These are phyloP conservation scores for Rhodamnia rubescens DNA, from an alignment of 345 rosid species.

Conservation along the genomic window DNA sequence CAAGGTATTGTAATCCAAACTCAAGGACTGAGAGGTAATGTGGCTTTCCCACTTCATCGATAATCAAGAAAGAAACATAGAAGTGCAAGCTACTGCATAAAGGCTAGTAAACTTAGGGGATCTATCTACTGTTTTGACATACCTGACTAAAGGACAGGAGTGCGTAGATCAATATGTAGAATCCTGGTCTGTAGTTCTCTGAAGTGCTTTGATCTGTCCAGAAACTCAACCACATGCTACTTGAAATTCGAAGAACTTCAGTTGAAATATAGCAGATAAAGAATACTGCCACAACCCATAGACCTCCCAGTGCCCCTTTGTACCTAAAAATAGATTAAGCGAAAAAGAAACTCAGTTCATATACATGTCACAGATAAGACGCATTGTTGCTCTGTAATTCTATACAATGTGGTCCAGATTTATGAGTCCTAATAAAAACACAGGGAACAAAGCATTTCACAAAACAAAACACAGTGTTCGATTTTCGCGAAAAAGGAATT, in stretches of 20 bases:
- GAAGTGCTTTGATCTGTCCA: conserved; percentile 77
- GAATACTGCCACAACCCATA: conserved; percentile 70
- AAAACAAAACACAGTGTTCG: background rate
- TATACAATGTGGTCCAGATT: background rate
- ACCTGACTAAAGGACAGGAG: conserved; percentile 82
- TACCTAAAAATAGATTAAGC: conserved; percentile 30
- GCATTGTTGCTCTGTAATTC: background rate
- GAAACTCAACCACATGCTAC: conserved; percentile 86
- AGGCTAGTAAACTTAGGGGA: background rate
- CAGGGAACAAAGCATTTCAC: background rate
- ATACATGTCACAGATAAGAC: no score
- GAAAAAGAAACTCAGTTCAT: background rate
- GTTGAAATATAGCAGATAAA: conserved; percentile 60
- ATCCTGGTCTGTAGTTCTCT: conserved; percentile 39
- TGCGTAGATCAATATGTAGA: conserved; percentile 50
- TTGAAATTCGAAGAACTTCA: conserved; percentile 73
- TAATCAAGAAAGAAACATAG: background rate
- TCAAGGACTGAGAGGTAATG: background rate
- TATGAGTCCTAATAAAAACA: background rate
- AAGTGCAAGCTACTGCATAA: background rate
- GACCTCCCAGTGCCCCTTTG: conserved; percentile 80
- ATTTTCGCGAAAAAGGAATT: background rate
- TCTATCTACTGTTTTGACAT: conserved; percentile 1
- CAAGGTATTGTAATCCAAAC: background rate
- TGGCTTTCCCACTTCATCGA: background rate